Conservation (phyloP, 2,329 filamentous ascomycete genomes). For the Penicillium sp. region DNA sequence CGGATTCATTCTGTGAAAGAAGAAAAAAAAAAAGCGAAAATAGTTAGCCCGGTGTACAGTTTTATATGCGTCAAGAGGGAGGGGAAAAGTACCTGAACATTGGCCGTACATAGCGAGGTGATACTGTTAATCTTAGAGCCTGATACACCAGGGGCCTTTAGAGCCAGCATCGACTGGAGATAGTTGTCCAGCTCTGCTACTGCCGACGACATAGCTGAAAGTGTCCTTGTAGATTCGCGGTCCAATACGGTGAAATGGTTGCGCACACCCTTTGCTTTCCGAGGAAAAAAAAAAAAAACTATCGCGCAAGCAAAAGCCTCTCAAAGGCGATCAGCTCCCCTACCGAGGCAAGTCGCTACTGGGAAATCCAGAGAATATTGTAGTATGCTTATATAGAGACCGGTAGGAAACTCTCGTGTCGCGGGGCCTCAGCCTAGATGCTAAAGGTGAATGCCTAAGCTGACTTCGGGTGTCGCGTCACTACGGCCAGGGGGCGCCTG, state of each 20-base stretch:
- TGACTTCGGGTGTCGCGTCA: constrained; percentile 38
- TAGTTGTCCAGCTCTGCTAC: constrained; percentile 89
- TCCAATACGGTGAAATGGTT: constrained; percentile 20
- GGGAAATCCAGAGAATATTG: constrained; percentile 28
- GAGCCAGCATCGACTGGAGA: constrained; percentile 85
- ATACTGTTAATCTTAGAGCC: constrained; percentile 88
- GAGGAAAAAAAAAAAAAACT: constrained; percentile 6
- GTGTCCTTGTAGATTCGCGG: constrained; percentile 18
- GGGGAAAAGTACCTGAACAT: constrained; percentile 74
- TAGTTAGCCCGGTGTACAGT: constrained; percentile 29
- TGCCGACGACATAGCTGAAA: constrained; percentile 71
- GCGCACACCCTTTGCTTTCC: too few species aligned
- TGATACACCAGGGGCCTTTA: constrained; percentile 93
- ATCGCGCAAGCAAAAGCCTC: constrained; percentile 23
- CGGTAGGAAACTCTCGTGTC: constrained; percentile 16
- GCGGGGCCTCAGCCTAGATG: constrained; percentile 21
- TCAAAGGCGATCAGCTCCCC: constrained; percentile 13
- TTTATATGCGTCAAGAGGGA: too few species aligned
- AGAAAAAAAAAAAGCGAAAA: constrained; percentile 25
- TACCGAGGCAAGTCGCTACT: constrained; percentile 26
- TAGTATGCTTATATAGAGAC: constrained; percentile 24
- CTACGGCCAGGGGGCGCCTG: constrained; percentile 42
- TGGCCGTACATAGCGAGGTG: constrained; percentile 84
- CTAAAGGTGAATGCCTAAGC: constrained; percentile 31
- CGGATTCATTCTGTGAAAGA: constrained; percentile 77